These are phyloP conservation scores for Exophiala sideris DNA, from an alignment of 2,329 filamentous ascomycete species.

Conservation along the genomic window DNA sequence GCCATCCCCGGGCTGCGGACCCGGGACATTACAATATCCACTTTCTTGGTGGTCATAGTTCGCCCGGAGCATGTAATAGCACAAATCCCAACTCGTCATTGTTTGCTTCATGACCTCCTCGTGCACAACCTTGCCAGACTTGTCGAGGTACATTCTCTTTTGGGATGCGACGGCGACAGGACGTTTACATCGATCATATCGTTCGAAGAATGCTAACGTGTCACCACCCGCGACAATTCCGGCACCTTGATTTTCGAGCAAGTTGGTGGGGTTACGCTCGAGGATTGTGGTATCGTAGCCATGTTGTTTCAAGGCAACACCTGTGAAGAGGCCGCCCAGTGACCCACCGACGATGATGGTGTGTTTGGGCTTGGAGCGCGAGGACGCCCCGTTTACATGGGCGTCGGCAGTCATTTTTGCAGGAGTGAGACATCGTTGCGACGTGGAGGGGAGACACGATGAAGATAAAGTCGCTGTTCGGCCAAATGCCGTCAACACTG, in stretches of 20 bases:
- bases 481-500: not conserved
- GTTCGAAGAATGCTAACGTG: conserved; percentile 22
- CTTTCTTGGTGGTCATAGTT: conserved; percentile 28
- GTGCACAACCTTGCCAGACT: conserved; percentile 16
- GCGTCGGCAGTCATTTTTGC: not conserved
- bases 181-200: conserved; percentile 23
- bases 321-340: conserved; percentile 27
- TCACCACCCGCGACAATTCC: conserved; percentile 24
- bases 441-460: not conserved
- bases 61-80: conserved; percentile 27
- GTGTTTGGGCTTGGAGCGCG: conserved; percentile 7
- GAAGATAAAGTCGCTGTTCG: not conserved
- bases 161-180: conserved; percentile 22
- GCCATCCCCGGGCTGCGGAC: conserved; percentile 18
- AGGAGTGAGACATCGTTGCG: not conserved
- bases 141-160: conserved; percentile 21
- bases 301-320: conserved; percentile 26
- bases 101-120: conserved; percentile 20
- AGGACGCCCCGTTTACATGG: not conserved
- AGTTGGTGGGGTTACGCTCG: conserved; percentile 25
- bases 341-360: conserved; percentile 29
- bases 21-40: conserved; percentile 15
- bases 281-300: conserved; percentile 27
- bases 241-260: conserved; percentile 26
- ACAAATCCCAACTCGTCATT: conserved; percentile 28